These are phyloP conservation scores for Mallotus japonicus DNA, from an alignment of 441 rosid species.

Conservation along the genomic window DNA sequence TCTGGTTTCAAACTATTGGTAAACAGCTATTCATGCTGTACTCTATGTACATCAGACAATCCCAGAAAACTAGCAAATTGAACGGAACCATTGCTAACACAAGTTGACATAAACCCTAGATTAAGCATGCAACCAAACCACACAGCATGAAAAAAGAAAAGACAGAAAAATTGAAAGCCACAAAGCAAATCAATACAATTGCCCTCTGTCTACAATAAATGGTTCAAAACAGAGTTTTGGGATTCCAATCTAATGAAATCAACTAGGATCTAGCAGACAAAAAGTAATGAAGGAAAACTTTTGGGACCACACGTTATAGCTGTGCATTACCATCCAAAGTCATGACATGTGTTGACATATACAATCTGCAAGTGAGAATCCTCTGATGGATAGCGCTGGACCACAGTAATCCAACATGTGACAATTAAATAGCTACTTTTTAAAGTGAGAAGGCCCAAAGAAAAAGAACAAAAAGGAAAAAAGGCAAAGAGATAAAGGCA, in stretches of 20 bases:
- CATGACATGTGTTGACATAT: neutral
- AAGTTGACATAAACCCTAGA: neutral
- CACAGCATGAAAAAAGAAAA: neutral
- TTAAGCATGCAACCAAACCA: neutral
- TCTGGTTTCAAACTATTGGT: neutral
- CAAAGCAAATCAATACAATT: neutral
- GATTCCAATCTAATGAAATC: neutral
- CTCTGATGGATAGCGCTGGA: slow-evolving; percentile 11
- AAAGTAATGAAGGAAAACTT: neutral
- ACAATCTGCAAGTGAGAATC: slow-evolving; percentile 4
- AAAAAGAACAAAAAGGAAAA: neutral
- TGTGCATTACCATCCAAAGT: neutral
- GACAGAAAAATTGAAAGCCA: neutral
- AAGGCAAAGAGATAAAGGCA: slow-evolving; percentile 1
- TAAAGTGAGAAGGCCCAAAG: neutral
- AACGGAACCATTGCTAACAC: neutral
- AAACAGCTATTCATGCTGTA: neutral
- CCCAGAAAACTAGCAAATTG: neutral
- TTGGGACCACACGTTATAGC: slow-evolving; percentile 13
- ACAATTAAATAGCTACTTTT: neutral
- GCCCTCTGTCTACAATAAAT: neutral
- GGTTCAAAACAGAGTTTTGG: neutral
- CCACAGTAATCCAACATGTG: neutral
- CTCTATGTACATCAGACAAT: neutral
- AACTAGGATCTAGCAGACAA: slow-evolving; percentile 3